Base-by-base conservation (phyloP, 1,139 yeast species). In the Zygosaccharomyces sapae region DNA sequence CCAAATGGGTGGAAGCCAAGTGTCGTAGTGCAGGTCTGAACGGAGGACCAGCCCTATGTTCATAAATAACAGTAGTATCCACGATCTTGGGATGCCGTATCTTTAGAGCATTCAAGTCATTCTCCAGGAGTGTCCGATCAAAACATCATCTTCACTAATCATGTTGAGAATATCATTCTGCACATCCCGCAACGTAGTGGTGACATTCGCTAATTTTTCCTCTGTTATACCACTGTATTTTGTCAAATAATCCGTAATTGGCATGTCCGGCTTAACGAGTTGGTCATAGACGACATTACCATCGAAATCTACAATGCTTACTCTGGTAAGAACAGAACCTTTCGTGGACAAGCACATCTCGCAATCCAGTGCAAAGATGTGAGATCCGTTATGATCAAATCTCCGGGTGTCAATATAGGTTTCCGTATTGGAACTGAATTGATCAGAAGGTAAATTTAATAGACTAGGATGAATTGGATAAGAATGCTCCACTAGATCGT, bases 211-310 rank as follows among this genome's bases (percentile, higher is more conserved):
- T 8, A 92, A 69, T 58, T 75, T 68, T 49, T 83, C 92, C 49
- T 75, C 78, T 0, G 96, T 87, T 41, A 92, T 86, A 0, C 98
- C 98, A 19, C 96, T 88, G 61, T 79, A 92, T 56, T 72, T 71
- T 0, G 97, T 92, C 22, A 86, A 69, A 61, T 90, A 92, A 63
- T 92, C 94, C 0, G 76, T 76, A 45, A 92, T 88, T 36, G 75
- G 78, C 27, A 76, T 84, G 1, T 70, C 72, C 0, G 97, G 98
- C 59, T 84, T 80, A 3, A 92, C 96, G 24, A 80, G 73, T 53
- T 80, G 76, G 61, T 90, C 96, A 50, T 84, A 66, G 1, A 90
- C 67, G 0, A 80, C 76, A 5, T 76, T 74, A 8, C 76, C 78
- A 33, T 80, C 72, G 58, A 79, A 80, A 61, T 86, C 80, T 1